These are phyloP conservation scores for Trichosanthes cucumerina DNA, from an alignment of 306 rosid species.

Conservation along the genomic window DNA sequence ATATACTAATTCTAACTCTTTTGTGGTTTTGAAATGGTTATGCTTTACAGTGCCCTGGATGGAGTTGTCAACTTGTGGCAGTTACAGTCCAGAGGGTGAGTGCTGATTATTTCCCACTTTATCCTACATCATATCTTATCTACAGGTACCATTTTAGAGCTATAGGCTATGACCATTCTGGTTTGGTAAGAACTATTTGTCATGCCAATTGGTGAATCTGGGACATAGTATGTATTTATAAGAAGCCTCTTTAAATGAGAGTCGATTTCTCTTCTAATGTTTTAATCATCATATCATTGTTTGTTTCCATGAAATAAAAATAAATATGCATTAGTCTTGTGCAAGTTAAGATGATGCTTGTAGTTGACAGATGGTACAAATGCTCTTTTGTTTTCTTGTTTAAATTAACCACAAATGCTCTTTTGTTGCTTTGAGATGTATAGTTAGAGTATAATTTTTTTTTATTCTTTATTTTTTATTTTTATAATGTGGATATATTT, in stretches of 20 bases:
- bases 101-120: conserved; percentile 3
- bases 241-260: background rate
- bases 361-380: background rate
- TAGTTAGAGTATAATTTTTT: background rate
- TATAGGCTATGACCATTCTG: background rate
- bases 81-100: conserved; percentile 52
- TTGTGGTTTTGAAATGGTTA: background rate
- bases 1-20: background rate
- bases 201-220: conserved; percentile 1
- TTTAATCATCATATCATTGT: background rate
- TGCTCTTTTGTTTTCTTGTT: background rate
- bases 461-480: background rate
- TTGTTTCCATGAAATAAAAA: background rate
- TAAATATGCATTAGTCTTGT: background rate
- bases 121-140: background rate
- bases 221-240: background rate
- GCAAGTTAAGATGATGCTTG: background rate
- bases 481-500: background rate
- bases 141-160: background rate
- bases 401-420: background rate
- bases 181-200: background rate
- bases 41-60: conserved; percentile 66
- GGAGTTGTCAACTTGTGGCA: conserved; percentile 74
- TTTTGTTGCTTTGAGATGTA: background rate
- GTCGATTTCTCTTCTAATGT: background rate